Evolutionary conservation across 306 rosid species (phyloP).

Genomic region (Mimosa pudica): DNA sequence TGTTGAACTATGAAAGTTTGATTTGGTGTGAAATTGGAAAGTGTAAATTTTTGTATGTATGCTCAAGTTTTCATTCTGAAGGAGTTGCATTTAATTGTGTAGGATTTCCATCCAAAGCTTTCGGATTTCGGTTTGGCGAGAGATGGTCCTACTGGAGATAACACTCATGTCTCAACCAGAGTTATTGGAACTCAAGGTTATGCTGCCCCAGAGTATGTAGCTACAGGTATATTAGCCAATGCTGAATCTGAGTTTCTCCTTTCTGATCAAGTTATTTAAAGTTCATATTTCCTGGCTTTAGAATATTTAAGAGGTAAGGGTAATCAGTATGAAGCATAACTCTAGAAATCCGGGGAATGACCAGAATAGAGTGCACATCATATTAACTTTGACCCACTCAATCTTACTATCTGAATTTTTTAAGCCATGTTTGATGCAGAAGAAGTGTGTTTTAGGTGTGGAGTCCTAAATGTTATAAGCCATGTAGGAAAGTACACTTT

Average conservation of each 20-base stretch:
- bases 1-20: constrained; percentile 27
- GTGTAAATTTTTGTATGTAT: constrained; percentile 8
- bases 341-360: not conserved
- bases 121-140: constrained; percentile 95
- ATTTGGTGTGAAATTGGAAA: not conserved
- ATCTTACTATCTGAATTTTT: not conserved
- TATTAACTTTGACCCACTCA: not conserved
- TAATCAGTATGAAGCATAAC: not conserved
- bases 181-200: constrained; percentile 92
- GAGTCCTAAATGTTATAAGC: not conserved
- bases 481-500: not conserved
- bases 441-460: not conserved
- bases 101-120: constrained; percentile 89
- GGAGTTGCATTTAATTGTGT: constrained; percentile 25
- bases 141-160: constrained; percentile 96
- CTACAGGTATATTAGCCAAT: constrained; percentile 63
- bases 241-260: not conserved
- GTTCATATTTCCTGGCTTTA: not conserved
- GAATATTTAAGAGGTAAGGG: not conserved
- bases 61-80: constrained; percentile 29
- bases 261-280: constrained; percentile 18
- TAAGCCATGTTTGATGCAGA: not conserved
- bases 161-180: constrained; percentile 91
- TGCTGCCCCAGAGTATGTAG: constrained; percentile 96
- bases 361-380: not conserved